Evolutionary conservation across 257 asterid genomes (phyloP), one percentile per base, ranked within the genome.

Genomic region (Jasminum sambac): DNA sequence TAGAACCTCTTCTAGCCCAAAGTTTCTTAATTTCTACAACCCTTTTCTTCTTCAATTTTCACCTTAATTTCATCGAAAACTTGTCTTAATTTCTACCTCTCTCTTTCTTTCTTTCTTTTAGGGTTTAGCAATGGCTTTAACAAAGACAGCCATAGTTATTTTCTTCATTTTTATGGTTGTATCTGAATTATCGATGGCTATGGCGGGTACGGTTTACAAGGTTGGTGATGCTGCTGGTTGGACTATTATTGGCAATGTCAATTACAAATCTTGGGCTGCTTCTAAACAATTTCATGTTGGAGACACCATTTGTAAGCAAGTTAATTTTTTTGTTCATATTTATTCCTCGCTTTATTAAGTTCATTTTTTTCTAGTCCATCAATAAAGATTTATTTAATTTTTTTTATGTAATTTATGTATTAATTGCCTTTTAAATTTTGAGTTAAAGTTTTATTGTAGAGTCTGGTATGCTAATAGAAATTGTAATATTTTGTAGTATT

Each of bases 151-250:
- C 8, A 42, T n/a, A 8, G 3, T 72, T 2, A 12, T 74, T 3
- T 7, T 37, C 48, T 39, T 75, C 0, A 39, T 72, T 36, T 4
- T 42, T 10, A 5, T 59, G 67, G 25, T 72, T 34, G 40, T 55
- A 11, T 60, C 50, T 66, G 64, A 19, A 0, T 4, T 19, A 26
- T 71, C 79, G 0, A 38, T 68, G 62, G 36, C 62, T 55, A 55
- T 23, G 62, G 62, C 34, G 1, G 79, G 59, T 48, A 55, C 21
- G 0, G 77, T 82, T 2, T 82, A 88, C 66, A 78, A 30, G 57
- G 89, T 86, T 52, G 92, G 91, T 13, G 95, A 60, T 0, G 66
- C 76, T 1, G 44, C 74, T 21, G 88, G 89, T 41, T 88, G 95
- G 92, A 81, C 76, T n/a, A 69, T 25, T 19, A 5, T 14, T 34